Evolutionary conservation across 805 yeast genomes (phyloP).

Genomic region (Komagataella populi): DNA sequence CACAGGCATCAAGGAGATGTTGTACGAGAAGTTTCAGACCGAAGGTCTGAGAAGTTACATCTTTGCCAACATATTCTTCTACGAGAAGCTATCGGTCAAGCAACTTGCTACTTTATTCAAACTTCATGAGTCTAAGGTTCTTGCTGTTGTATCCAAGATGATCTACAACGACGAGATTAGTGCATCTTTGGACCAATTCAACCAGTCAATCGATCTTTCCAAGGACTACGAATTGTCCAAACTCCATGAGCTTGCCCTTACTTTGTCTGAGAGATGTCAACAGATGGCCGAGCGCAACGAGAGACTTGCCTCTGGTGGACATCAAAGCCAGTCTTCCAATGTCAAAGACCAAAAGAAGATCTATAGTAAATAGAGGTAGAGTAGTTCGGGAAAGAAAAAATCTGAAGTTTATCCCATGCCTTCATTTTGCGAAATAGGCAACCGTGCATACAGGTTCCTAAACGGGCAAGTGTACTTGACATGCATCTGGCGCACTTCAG

Average conservation of each 20-base stretch:
- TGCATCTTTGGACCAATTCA: slow-evolving; percentile 60
- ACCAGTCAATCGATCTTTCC: slow-evolving; percentile 50
- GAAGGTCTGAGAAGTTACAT: slow-evolving; percentile 91
- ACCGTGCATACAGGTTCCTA: background rate
- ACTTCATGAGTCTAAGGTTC: slow-evolving; percentile 39
- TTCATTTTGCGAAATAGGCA: background rate
- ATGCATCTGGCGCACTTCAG: background rate
- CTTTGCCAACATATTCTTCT: slow-evolving; percentile 69
- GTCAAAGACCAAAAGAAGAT: background rate
- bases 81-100: slow-evolving; percentile 56
- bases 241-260: slow-evolving; percentile 78
- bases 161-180: slow-evolving; percentile 64
- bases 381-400: background rate
- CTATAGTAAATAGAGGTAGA: background rate
- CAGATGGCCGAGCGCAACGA: slow-evolving; percentile 77
- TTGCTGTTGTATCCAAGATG: slow-evolving; percentile 58
- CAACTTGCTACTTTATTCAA: slow-evolving; percentile 58
- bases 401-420: background rate
- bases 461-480: background rate
- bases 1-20: slow-evolving; percentile 54
- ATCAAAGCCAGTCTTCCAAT: slow-evolving; percentile 21
- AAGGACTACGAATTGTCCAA: slow-evolving; percentile 71
- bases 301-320: slow-evolving; percentile 68
- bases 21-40: slow-evolving; percentile 66
- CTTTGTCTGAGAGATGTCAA: slow-evolving; percentile 69